A percentile compares a stretch with the other conserved stretches of the same genome.
Conservation (phyloP, 192 early-diverging fungal genomes). For the Spinellus fusiger region DNA sequence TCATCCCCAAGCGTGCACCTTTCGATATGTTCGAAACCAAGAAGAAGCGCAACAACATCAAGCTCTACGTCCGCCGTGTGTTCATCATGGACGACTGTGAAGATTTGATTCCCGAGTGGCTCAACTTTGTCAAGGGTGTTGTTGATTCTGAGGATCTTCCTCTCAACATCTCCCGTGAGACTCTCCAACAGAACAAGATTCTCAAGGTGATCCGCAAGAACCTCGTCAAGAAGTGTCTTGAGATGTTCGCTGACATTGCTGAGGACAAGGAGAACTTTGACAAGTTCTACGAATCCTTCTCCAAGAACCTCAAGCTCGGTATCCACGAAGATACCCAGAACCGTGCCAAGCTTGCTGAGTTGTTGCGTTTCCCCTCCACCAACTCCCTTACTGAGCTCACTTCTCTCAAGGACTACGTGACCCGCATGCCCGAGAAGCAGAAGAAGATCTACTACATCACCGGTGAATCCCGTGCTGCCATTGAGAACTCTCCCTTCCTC, state of each 20-base stretch:
- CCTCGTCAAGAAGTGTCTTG: conserved; percentile 98
- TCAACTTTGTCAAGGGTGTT: conserved; percentile 99
- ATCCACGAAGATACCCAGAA: conserved; percentile 98
- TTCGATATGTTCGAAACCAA: conserved; percentile 97
- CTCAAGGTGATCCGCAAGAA: conserved; percentile 99
- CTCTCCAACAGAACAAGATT: conserved; percentile 99
- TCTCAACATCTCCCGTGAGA: conserved; percentile 99
- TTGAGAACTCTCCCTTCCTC: conserved; percentile 97
- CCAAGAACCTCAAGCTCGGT: conserved; percentile 99
- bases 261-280: conserved; percentile 99
- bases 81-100: conserved; percentile 99
- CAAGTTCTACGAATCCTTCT: conserved; percentile 99
- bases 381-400: conserved; percentile 97
- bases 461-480: conserved; percentile 87
- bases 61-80: conserved; percentile 98
- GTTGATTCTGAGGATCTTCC: conserved; percentile 99
- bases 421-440: conserved; percentile 99
- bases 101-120: conserved; percentile 98
- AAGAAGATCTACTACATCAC: conserved; percentile 99
- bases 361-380: conserved; percentile 97
- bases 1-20: conserved; percentile 92
- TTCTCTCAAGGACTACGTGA: conserved; percentile 99
- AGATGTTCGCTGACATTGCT: conserved; percentile 94
- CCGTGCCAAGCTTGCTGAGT: conserved; percentile 94
- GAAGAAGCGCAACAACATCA: conserved; percentile 99